phyloP scores from a whole-genome alignment of 805 yeast species.

The Saturnispora sekii region DNA sequence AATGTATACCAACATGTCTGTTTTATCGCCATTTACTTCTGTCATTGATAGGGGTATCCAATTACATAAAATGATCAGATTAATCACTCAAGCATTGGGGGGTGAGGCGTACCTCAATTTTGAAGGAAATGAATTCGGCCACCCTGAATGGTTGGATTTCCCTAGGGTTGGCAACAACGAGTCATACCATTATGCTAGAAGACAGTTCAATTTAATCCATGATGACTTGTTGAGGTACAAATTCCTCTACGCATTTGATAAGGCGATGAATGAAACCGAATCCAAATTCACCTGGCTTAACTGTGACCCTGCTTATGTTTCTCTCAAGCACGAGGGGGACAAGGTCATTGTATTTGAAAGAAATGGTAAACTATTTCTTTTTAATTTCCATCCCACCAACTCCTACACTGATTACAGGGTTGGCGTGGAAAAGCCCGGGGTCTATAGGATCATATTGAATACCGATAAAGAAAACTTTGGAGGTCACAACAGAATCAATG shows the following conservation, averaged over 20 bases:
- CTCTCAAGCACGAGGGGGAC: slow-evolving; percentile 81
- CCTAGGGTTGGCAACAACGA: slow-evolving; percentile 85
- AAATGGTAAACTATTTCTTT: slow-evolving; percentile 72
- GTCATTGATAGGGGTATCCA: slow-evolving; percentile 84
- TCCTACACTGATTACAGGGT: slow-evolving; percentile 81
- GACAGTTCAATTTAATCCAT: slow-evolving; percentile 82
- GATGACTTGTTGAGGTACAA: slow-evolving; percentile 76
- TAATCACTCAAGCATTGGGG: slow-evolving; percentile 82
- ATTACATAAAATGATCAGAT: slow-evolving; percentile 82
- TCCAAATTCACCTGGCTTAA: slow-evolving; percentile 60
- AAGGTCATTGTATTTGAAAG: slow-evolving; percentile 86
- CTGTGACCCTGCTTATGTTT: slow-evolving; percentile 68
- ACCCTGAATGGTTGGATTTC: slow-evolving; percentile 98
- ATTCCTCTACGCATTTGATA: slow-evolving; percentile 71
- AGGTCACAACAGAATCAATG: slow-evolving; percentile 71
- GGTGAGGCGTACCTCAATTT: slow-evolving; percentile 95
- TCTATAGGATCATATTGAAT: slow-evolving; percentile 63
- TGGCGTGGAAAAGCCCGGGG: slow-evolving; percentile 79
- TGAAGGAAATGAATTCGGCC: slow-evolving; percentile 98
- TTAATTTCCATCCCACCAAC: slow-evolving; percentile 82
- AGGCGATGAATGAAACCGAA: slow-evolving; percentile 75
- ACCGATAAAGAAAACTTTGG: slow-evolving; percentile 66
- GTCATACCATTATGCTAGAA: slow-evolving; percentile 86
- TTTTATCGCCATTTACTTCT: slow-evolving; percentile 60
- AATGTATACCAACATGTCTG: slow-evolving; percentile 94